Conservation (phyloP, 306 rosid genomes). For the Castanea mollissima region DNA sequence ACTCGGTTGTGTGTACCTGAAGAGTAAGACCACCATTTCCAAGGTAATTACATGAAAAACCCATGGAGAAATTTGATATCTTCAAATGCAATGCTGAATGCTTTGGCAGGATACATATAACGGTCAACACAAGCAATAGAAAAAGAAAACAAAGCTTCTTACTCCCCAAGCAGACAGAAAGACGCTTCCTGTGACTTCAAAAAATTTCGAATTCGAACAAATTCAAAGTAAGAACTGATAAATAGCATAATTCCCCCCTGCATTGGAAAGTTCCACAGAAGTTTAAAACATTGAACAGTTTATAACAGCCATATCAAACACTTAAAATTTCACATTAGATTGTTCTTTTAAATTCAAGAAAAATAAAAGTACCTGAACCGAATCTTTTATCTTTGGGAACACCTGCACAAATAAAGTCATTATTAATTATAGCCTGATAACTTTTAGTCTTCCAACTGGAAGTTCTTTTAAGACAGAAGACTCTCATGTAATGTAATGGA, state of each 20-base stretch:
- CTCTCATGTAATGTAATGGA: background rate
- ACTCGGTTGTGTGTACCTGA: conserved; percentile 74
- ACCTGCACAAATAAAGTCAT: conserved; percentile 51
- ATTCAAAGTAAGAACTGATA: conserved; percentile 78
- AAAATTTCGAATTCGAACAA: conserved; percentile 74
- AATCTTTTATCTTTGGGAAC: conserved; percentile 81
- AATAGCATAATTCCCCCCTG: conserved; percentile 92
- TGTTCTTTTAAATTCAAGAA: background rate
- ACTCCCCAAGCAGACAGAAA: conserved; percentile 92
- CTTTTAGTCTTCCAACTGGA: background rate
- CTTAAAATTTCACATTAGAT: background rate
- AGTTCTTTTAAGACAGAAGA: background rate
- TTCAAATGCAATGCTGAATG: background rate
- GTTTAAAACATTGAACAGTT: background rate
- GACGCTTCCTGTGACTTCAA: conserved; percentile 81
- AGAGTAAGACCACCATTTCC: conserved; percentile 19
- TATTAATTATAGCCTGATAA: conserved; percentile 14
- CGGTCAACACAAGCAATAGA: conserved; percentile 12
- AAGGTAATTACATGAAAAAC: conserved; percentile 13
- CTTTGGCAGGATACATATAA: background rate
- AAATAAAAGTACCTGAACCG: conserved; percentile 56
- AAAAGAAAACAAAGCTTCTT: conserved; percentile 36
- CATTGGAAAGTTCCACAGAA: conserved; percentile 25
- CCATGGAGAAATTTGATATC: background rate
- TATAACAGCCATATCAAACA: background rate